Evolutionary conservation across 805 yeast species (phyloP).

Genomic region (Kuraishia borneana): DNA sequence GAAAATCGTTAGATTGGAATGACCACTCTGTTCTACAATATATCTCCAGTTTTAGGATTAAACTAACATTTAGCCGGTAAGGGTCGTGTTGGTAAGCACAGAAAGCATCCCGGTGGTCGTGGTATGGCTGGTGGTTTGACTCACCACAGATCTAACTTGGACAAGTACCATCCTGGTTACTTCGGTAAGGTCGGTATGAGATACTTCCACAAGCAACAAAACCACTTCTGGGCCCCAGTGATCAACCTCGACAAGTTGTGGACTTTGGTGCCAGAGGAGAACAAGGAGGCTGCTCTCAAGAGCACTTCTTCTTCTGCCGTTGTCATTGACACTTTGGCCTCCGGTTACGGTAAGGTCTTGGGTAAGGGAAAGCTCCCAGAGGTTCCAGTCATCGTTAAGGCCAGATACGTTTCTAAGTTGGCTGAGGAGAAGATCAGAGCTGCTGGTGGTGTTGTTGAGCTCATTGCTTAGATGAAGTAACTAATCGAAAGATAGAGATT

Average conservation of each 20-base stretch:
- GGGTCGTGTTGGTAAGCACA: conserved; percentile 99
- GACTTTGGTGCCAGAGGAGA: conserved; percentile 89
- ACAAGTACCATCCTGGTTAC: conserved; percentile 99
- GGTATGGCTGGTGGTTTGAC: conserved; percentile 99
- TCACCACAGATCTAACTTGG: conserved; percentile 99
- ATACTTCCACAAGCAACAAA: conserved; percentile 93
- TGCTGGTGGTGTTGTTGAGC: conserved; percentile 99
- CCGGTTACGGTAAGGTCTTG: conserved; percentile 99
- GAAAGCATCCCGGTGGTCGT: conserved; percentile 99
- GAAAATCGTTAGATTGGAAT: no score
- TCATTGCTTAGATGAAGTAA: conserved; percentile 73
- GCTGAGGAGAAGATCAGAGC: conserved; percentile 99
- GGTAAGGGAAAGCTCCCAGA: conserved; percentile 98
- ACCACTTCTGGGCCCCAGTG: conserved; percentile 96
- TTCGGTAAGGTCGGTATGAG: conserved; percentile 99
- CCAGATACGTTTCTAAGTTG: conserved; percentile 97
- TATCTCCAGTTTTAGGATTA: no score
- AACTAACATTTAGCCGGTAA: no score
- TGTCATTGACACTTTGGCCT: conserved; percentile 98
- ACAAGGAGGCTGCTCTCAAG: conserved; percentile 89
- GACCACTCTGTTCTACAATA: no score
- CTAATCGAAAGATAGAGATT: not conserved
- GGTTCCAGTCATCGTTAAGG: conserved; percentile 98
- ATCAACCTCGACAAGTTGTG: conserved; percentile 97
- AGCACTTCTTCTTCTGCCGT: conserved; percentile 89